Evolutionary conservation across 2,329 filamentous ascomycete genomes (phyloP).

Genomic region (Spiromastix sp.): DNA sequence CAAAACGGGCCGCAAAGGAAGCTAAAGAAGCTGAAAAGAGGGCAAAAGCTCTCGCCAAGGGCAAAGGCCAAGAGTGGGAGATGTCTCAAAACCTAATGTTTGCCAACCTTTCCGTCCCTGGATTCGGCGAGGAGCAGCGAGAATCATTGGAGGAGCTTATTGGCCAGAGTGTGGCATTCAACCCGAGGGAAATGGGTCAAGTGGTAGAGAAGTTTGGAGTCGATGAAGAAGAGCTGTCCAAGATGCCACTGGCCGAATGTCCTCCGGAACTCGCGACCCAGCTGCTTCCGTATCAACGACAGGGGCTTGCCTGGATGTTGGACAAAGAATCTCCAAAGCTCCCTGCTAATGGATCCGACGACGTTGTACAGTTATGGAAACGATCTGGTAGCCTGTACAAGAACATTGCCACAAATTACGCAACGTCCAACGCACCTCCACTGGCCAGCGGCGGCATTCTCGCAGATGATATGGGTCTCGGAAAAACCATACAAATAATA

Average conservation of each 20-base stretch:
- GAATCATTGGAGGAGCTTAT: conserved; percentile 54
- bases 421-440: conserved; percentile 45
- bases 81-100: conserved; percentile 19
- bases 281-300: conserved; percentile 66
- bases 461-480: conserved; percentile 86
- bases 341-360: conserved; percentile 47
- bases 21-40: conserved; percentile 21
- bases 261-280: conserved; percentile 54
- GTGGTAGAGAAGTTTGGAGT: conserved; percentile 61
- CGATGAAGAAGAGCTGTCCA: conserved; percentile 57
- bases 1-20: conserved; percentile 43
- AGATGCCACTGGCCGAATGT: conserved; percentile 62
- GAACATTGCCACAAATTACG: conserved; percentile 64
- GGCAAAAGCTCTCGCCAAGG: conserved; percentile 9
- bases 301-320: conserved; percentile 74
- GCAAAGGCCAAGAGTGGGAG: conserved; percentile 18
- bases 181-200: conserved; percentile 53
- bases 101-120: conserved; percentile 26
- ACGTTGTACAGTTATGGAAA: conserved; percentile 71
- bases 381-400: conserved; percentile 42
- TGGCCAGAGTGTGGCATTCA: conserved; percentile 55
- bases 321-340: conserved; percentile 61
- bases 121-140: conserved; percentile 15
- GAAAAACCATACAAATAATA: conserved; percentile 81
- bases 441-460: conserved; percentile 74